phyloP scores from a whole-genome alignment of 345 rosid species.

The Bretschneidera sinensis region DNA sequence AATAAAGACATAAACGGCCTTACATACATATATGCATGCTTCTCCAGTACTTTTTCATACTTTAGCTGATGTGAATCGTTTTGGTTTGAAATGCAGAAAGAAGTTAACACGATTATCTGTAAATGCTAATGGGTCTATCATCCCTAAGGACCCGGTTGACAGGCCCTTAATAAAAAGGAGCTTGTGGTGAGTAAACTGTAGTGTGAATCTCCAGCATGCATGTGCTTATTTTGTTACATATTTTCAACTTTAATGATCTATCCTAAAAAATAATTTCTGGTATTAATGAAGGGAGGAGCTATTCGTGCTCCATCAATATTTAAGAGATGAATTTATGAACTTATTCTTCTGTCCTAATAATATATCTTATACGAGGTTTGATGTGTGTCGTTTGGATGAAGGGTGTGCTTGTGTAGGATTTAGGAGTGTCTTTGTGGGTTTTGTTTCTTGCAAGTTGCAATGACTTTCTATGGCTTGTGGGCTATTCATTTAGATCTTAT shows the following conservation, averaged over 20 bases:
- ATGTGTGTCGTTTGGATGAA: too few species aligned
- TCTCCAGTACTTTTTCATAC: not conserved
- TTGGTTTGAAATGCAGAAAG: conserved; percentile 49
- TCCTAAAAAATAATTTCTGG: not conserved
- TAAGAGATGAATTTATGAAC: too few species aligned
- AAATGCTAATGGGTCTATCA: conserved; percentile 61
- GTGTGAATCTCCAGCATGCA: conserved; percentile 6
- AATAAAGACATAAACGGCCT: too few species aligned
- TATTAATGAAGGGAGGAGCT: not conserved
- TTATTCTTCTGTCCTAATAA: too few species aligned
- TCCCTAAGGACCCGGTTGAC: conserved; percentile 59
- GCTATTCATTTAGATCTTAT: too few species aligned
- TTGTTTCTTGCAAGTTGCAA: too few species aligned
- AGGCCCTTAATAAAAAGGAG: conserved; percentile 57
- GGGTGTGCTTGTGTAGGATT: too few species aligned
- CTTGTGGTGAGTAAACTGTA: conserved; percentile 46
- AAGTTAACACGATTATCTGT: conserved; percentile 65
- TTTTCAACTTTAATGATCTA: conserved; percentile 1
- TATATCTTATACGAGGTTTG: too few species aligned
- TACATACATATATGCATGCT: not conserved
- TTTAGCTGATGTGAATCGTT: conserved; percentile 2
- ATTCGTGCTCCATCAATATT: too few species aligned
- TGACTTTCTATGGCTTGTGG: too few species aligned
- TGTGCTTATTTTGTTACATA: not conserved
- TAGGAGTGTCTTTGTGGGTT: too few species aligned